Evolutionary conservation across 2,329 filamentous ascomycete genomes (phyloP), one percentile per base, ranked within the genome.

Genomic region (Fusarium anguioides): DNA sequence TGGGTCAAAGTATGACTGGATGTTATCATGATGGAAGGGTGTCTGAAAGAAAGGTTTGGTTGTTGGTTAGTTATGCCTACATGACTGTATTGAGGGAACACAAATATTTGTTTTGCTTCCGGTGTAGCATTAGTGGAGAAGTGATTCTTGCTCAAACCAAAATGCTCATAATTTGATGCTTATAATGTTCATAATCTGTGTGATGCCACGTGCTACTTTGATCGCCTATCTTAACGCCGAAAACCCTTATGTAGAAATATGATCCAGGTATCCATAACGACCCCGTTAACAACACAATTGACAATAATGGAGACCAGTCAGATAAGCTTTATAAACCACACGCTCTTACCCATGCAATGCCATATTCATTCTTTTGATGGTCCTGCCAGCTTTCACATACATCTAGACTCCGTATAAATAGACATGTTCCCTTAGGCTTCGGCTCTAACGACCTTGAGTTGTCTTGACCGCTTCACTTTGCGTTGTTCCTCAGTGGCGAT

Each of bases 401-500:
- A 49, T 31, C 31, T 35, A 45, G 45, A 51, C 40, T 52, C 39
- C 56, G 26, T 47, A 35, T 33, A 51, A 39, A 40, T 21, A 54
- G 11, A 37, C 23, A 24, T 33, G 24, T 40, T 29, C 24, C 10
- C 37, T 66, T 42, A 73, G 2, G 69, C 71, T 52, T 81, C 79
- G 18, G 77, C 74, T 64, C 80, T 75, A 11, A 80, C 78, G n/a
- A 81, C 78, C 68, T 75, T 77, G 48, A 81, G 72, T 69, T 76
- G 76, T 58, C 75, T 76, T 47, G 81, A 77, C 41, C 81, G 75
- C 74, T 83, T 82, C 55, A 77, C 77, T 66, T 79, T 81, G 72
- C 80, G 78, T 76, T 80, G 78, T 60, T 80, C 79, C 59, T 86
- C 82, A 46, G 81, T 80, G 7, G 82, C 84, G 12, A 80, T 79